Conservation (phyloP, 805 yeast genomes). For the Huiozyma sinensis region DNA sequence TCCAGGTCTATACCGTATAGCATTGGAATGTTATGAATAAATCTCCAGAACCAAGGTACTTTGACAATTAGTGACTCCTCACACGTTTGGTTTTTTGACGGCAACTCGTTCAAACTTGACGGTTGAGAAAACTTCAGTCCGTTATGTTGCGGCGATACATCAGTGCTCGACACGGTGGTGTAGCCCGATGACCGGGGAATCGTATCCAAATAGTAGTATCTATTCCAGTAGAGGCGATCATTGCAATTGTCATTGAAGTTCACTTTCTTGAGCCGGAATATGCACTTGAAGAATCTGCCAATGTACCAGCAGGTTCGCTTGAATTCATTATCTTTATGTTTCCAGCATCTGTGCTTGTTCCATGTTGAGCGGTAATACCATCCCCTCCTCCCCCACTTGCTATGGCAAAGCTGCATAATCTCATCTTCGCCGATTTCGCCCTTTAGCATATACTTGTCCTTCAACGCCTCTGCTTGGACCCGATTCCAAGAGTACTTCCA, state of each 20-base stretch:
- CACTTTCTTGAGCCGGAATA: conserved; percentile 6
- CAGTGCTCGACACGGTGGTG: background rate
- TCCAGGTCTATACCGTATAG: conserved; percentile 26
- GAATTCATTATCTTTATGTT: conserved; percentile 15
- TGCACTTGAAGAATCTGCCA: conserved; percentile 12
- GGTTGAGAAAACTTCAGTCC: background rate
- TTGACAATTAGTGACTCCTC: background rate
- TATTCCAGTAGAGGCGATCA: conserved; percentile 17
- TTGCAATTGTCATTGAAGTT: conserved; percentile 19
- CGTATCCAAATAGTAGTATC: conserved; percentile 9
- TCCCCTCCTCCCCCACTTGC: conserved; percentile 21
- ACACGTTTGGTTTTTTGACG: conserved; percentile 2
- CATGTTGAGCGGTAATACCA: conserved; percentile 26
- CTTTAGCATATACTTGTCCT: conserved; percentile 14
- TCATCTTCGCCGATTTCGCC: conserved; percentile 21
- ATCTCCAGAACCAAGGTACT: conserved; percentile 20
- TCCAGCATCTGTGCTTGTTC: conserved; percentile 20
- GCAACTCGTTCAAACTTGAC: background rate
- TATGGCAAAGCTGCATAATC: conserved; percentile 14
- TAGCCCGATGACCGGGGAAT: background rate
- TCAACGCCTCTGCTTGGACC: conserved; percentile 15
- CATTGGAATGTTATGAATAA: conserved; percentile 23
- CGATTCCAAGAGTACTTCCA: conserved; percentile 44
- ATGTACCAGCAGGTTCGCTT: conserved; percentile 20
- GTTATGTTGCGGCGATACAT: background rate